Conservation (phyloP, 345 rosid species). For the Murraya paniculata region DNA sequence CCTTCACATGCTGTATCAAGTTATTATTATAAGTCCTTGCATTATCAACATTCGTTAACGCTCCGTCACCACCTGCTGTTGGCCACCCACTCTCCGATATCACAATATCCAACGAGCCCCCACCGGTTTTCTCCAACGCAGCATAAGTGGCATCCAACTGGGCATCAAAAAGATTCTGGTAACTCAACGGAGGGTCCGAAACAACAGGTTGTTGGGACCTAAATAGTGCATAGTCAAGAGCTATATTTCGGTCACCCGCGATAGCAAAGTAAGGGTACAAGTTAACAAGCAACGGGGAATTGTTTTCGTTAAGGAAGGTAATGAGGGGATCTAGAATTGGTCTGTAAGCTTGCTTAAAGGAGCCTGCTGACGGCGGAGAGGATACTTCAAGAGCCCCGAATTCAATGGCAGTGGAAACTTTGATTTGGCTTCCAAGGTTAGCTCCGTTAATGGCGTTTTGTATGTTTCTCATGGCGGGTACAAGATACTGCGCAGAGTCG, state of each 20-base stretch:
- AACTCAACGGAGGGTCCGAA: conserved; percentile 20
- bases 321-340: conserved; percentile 34
- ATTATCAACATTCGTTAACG: conserved; percentile 35
- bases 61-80: conserved; percentile 45
- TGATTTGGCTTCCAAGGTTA: conserved; percentile 28
- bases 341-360: conserved; percentile 21
- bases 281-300: conserved; percentile 44
- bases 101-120: conserved; percentile 47
- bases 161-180: conserved; percentile 61
- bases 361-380: conserved; percentile 37
- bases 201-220: conserved; percentile 20
- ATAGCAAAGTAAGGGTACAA: conserved; percentile 45
- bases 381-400: conserved; percentile 15
- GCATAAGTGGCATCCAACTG: conserved; percentile 46
- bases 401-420: conserved; percentile 31
- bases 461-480: conserved; percentile 34
- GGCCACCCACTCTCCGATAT: conserved; percentile 76
- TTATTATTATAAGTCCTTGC: conserved; percentile 54
- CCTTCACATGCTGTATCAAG: conserved; percentile 49
- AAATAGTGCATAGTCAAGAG: conserved; percentile 39
- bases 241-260: conserved; percentile 1
- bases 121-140: conserved; percentile 52
- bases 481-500: conserved; percentile 21
- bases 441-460: conserved; percentile 19
- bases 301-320: conserved; percentile 33